phyloP scores from a whole-genome alignment of 2,329 filamentous ascomycete species.

The Apiospora rasikravindrae region DNA sequence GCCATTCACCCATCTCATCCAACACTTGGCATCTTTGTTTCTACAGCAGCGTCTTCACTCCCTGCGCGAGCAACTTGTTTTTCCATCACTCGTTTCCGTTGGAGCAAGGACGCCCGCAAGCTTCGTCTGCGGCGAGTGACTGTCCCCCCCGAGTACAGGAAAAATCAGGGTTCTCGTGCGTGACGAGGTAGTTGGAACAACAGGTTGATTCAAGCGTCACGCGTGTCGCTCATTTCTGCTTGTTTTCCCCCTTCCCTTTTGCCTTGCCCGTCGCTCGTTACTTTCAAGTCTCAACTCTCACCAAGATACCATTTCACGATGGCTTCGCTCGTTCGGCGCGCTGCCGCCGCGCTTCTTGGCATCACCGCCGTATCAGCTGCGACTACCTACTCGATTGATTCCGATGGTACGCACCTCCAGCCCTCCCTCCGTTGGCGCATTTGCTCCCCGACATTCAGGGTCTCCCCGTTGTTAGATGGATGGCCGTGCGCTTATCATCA shows the following conservation, averaged over 20 bases:
- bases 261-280: slow-evolving; percentile 4
- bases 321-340: slow-evolving; percentile 22
- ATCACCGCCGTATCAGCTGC: slow-evolving; percentile 21
- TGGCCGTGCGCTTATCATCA: not conserved
- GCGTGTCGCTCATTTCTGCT: not conserved
- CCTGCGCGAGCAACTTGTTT: not conserved
- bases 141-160: not conserved
- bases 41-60: not conserved
- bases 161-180: not conserved
- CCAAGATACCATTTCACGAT: not conserved
- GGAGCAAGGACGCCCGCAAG: not conserved
- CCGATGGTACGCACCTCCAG: slow-evolving; percentile 21
- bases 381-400: slow-evolving; percentile 22
- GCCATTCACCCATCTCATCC: not conserved
- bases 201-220: not conserved
- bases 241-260: not conserved
- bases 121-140: not conserved
- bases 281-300: not conserved
- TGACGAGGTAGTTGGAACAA: not conserved
- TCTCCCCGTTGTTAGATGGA: not conserved
- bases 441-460: not conserved
- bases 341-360: slow-evolving; percentile 20
- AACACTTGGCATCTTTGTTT: not conserved
- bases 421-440: not conserved
- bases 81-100: not conserved